phyloP scores from a whole-genome alignment of 1,139 yeast genomes.

The Debaryomycetaceae sp. region DNA sequence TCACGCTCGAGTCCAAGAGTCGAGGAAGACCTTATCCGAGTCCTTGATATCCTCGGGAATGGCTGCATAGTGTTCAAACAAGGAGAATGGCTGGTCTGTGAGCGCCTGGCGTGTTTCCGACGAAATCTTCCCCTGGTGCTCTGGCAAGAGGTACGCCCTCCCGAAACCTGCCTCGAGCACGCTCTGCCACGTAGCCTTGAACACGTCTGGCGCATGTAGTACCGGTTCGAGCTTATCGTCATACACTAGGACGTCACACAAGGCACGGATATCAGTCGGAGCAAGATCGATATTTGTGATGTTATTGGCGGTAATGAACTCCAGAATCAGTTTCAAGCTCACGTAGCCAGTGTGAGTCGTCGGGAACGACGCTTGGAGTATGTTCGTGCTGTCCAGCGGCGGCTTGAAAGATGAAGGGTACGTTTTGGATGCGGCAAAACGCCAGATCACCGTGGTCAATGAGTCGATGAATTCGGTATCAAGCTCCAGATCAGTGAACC shows the following conservation, averaged over 20 bases:
- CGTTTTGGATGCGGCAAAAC: constrained; percentile 65
- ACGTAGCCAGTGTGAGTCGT: constrained; percentile 49
- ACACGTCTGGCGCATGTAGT: constrained; percentile 35
- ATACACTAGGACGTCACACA: constrained; percentile 79
- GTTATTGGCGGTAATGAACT: constrained; percentile 63
- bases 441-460: constrained; percentile 76
- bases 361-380: constrained; percentile 29
- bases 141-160: constrained; percentile 19
- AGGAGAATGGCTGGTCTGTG: constrained; percentile 15
- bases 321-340: constrained; percentile 59
- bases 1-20: constrained; percentile 26
- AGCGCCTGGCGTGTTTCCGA: constrained; percentile 6
- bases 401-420: constrained; percentile 60
- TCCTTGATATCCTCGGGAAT: constrained; percentile 23
- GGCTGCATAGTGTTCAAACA: constrained; percentile 26
- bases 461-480: constrained; percentile 91
- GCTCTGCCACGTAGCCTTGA: constrained; percentile 51
- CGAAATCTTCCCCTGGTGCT: constrained; percentile 5
- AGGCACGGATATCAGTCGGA: constrained; percentile 60
- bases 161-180: constrained; percentile 55
- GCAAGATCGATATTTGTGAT: constrained; percentile 77
- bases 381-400: constrained; percentile 26
- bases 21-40: constrained; percentile 29
- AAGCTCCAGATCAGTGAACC: constrained; percentile 95
- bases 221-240: constrained; percentile 77